A percentile compares a stretch with the other conserved stretches of the same genome.
These are phyloP conservation scores for Colletotrichum eleusines DNA, from an alignment of 2,329 filamentous ascomycete species.

Conservation along the genomic window DNA sequence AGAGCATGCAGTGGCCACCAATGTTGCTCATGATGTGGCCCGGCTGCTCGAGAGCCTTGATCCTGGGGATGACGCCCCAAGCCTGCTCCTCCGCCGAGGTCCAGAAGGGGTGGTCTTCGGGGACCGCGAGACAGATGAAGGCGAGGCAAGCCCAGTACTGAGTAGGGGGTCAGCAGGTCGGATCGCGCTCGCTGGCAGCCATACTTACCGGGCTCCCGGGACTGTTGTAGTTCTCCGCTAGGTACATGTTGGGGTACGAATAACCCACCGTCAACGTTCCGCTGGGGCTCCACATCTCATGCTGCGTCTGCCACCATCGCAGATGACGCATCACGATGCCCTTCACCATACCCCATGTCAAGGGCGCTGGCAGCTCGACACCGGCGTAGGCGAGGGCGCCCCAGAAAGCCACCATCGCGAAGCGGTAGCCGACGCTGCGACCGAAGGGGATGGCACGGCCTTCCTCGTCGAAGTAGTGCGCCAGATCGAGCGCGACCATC, in stretches of 20 bases:
- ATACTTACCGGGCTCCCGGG: conserved; percentile 70
- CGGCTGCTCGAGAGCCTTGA: conserved; percentile 74
- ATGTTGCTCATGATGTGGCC: conserved; percentile 79
- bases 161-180: conserved; percentile 33
- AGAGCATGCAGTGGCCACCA: conserved; percentile 81
- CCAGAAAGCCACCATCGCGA: conserved; percentile 89
- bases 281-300: conserved; percentile 79
- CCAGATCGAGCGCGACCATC: conserved; percentile 75
- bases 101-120: conserved; percentile 81
- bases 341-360: conserved; percentile 85
- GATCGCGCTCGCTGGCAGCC: no score
- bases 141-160: conserved; percentile 85
- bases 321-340: conserved; percentile 80
- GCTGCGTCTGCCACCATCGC: conserved; percentile 83
- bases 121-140: conserved; percentile 79
- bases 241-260: conserved; percentile 83
- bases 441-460: conserved; percentile 82
- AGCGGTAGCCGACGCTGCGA: conserved; percentile 83
- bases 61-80: conserved; percentile 65
- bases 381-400: conserved; percentile 81
- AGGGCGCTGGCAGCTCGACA: conserved; percentile 76
- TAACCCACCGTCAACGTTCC: conserved; percentile 83
- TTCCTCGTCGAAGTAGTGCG: conserved; percentile 81
- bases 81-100: conserved; percentile 73
- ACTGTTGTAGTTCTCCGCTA: conserved; percentile 88